Conservation (phyloP, 2,329 filamentous ascomycete genomes). For the Hypoxylon sp. region DNA sequence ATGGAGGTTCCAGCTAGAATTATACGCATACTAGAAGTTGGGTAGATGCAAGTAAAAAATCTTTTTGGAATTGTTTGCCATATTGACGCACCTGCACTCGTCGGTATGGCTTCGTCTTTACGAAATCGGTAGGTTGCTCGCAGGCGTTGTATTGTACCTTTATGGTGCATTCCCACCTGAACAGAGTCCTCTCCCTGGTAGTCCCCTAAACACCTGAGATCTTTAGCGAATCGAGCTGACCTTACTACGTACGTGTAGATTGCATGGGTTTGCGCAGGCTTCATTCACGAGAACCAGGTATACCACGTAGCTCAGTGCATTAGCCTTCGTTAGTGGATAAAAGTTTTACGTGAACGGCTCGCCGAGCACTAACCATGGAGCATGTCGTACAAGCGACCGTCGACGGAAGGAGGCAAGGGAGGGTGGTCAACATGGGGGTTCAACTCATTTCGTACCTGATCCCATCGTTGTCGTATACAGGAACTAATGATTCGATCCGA, state of each 20-base stretch:
- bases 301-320: slow-evolving; percentile 18
- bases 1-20: background rate
- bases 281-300: slow-evolving; percentile 23
- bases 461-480: slow-evolving; percentile 9
- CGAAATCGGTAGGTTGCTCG: slow-evolving; percentile 26
- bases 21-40: background rate
- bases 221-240: slow-evolving; percentile 7
- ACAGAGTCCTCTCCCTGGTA: slow-evolving; percentile 3
- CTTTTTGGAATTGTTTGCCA: background rate
- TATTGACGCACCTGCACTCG: slow-evolving; percentile 3
- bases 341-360: slow-evolving; percentile 24
- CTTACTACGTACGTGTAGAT: slow-evolving; percentile 2
- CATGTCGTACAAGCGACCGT: slow-evolving; percentile 10
- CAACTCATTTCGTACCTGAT: slow-evolving; percentile 20
- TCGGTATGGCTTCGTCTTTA: background rate
- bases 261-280: slow-evolving; percentile 24
- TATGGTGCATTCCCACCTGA: slow-evolving; percentile 11
- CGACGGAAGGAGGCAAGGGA: slow-evolving; percentile 19
- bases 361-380: slow-evolving; percentile 11
- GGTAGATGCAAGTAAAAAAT: slow-evolving; percentile 9
- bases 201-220: slow-evolving; percentile 5
- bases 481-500: slow-evolving; percentile 33
- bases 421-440: slow-evolving; percentile 9
- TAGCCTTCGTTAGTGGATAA: slow-evolving; percentile 21
- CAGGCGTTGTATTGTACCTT: slow-evolving; percentile 12